Conservation (phyloP, 2,329 filamentous ascomycete species). For the Lasiodiplodia hormozganensis region DNA sequence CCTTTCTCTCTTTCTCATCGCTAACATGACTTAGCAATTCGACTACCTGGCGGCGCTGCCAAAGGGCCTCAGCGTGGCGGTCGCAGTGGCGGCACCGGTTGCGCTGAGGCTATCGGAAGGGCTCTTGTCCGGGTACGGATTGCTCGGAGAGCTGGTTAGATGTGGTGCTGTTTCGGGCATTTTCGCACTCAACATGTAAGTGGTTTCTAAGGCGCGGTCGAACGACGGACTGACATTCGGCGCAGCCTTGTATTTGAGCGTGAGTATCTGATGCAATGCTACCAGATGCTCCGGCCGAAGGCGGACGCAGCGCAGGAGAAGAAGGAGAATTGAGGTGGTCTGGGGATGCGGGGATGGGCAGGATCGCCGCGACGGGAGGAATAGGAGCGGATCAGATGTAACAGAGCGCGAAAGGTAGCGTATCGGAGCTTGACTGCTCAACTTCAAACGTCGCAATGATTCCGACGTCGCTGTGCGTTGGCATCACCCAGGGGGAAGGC, state of each 20-base stretch:
- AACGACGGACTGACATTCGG: not conserved
- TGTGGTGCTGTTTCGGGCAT: slow-evolving; percentile 46
- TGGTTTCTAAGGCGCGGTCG: slow-evolving; percentile 23
- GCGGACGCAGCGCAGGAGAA: slow-evolving; percentile 18
- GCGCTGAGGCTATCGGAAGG: slow-evolving; percentile 43
- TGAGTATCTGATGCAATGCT: slow-evolving; percentile 43
- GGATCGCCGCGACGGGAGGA: not conserved
- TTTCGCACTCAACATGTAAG: slow-evolving; percentile 48
- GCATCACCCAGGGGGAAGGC: not conserved
- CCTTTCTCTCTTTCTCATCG: not conserved
- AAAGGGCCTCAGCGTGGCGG: slow-evolving; percentile 42
- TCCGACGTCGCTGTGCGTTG: slow-evolving; percentile 18
- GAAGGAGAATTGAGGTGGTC: slow-evolving; percentile 13
- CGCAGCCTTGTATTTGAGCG: slow-evolving; percentile 40
- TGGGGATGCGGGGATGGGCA: not conserved
- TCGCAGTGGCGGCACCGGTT: slow-evolving; percentile 45
- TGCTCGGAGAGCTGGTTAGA: slow-evolving; percentile 51
- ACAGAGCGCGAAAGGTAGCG: not conserved
- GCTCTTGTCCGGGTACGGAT: slow-evolving; percentile 43
- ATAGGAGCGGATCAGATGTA: not conserved
- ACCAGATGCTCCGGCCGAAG: slow-evolving; percentile 39
- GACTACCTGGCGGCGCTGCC: slow-evolving; percentile 39
- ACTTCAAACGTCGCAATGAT: slow-evolving; percentile 25
- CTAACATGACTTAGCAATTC: slow-evolving; percentile 34
- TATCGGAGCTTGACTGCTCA: not conserved